phyloP scores from a whole-genome alignment of 495 filamentous ascomycete species.

The Daldinia grandis region DNA sequence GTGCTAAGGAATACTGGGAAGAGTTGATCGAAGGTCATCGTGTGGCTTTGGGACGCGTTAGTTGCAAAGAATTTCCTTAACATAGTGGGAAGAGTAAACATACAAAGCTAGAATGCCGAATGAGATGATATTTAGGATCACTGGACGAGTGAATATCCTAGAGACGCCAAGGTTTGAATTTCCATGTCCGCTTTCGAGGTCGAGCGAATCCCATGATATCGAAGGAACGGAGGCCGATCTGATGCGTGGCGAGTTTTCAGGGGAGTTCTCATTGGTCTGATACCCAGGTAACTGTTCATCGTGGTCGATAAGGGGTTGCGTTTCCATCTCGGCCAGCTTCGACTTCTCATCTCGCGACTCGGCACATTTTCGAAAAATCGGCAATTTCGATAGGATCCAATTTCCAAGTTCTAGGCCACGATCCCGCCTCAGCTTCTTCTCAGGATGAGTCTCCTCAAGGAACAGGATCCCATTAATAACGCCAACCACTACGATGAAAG shows the following conservation, averaged over 20 bases:
- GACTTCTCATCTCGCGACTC: slow-evolving; percentile 40
- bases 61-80: slow-evolving; percentile 20
- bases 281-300: slow-evolving; percentile 69
- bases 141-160: slow-evolving; percentile 75
- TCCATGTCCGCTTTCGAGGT: slow-evolving; percentile 32
- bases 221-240: slow-evolving; percentile 44
- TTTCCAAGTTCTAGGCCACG: slow-evolving; percentile 77
- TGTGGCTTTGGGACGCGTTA: slow-evolving; percentile 57
- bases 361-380: slow-evolving; percentile 45
- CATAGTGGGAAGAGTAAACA: slow-evolving; percentile 51
- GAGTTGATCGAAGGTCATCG: slow-evolving; percentile 93
- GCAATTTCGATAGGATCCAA: slow-evolving; percentile 68
- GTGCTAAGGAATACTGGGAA: slow-evolving; percentile 92
- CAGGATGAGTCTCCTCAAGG: slow-evolving; percentile 91
- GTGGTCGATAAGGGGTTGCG: slow-evolving; percentile 61
- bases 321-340: slow-evolving; percentile 52
- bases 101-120: slow-evolving; percentile 97
- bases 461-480: slow-evolving; percentile 87
- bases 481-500: slow-evolving; percentile 76
- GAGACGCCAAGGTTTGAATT: slow-evolving; percentile 41
- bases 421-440: slow-evolving; percentile 80
- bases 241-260: slow-evolving; percentile 59
- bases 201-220: slow-evolving; percentile 43
- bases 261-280: slow-evolving; percentile 67
- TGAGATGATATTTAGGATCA: slow-evolving; percentile 82